phyloP scores from a whole-genome alignment of 1,284 basidiomycete genomes.

The Cryptococcus hybrid region DNA sequence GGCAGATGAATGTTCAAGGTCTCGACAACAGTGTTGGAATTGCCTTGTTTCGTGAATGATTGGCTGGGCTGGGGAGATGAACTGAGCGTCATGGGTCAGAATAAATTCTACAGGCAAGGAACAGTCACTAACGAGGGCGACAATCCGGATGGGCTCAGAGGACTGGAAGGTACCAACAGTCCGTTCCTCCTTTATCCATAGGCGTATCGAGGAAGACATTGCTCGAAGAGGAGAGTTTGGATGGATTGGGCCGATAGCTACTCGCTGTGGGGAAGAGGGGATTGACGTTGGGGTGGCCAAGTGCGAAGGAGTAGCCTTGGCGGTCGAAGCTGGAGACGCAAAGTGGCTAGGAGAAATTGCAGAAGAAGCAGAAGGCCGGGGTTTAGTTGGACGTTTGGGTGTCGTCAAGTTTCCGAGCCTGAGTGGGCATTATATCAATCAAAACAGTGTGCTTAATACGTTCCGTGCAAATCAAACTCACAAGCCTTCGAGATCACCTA shows the following conservation, averaged over 20 bases:
- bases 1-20: constrained; percentile 48
- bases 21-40: constrained; percentile 40
- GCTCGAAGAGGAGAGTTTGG: constrained; percentile 17
- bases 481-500: constrained; percentile 46
- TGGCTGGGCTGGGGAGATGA: constrained; percentile 21
- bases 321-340: neutral
- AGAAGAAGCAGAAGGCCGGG: constrained; percentile 3
- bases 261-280: constrained; percentile 23
- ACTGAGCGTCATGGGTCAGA: constrained; percentile 30
- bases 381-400: constrained; percentile 26
- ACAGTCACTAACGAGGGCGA: constrained; percentile 16
- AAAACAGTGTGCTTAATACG: neutral
- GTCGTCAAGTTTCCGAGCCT: constrained; percentile 41
- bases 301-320: constrained; percentile 4
- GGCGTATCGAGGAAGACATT: constrained; percentile 21
- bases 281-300: constrained; percentile 15
- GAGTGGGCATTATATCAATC: neutral
- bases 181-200: constrained; percentile 11
- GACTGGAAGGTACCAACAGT: constrained; percentile 27
- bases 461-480: constrained; percentile 16
- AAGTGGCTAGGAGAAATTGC: neutral
- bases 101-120: neutral
- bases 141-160: constrained; percentile 32
- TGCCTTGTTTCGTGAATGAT: no score
- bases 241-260: constrained; percentile 29